Evolutionary conservation across 164 flowering plant genomes (phyloP), one percentile per base, ranked within the genome.

Genomic region (Protea cynaroides): DNA sequence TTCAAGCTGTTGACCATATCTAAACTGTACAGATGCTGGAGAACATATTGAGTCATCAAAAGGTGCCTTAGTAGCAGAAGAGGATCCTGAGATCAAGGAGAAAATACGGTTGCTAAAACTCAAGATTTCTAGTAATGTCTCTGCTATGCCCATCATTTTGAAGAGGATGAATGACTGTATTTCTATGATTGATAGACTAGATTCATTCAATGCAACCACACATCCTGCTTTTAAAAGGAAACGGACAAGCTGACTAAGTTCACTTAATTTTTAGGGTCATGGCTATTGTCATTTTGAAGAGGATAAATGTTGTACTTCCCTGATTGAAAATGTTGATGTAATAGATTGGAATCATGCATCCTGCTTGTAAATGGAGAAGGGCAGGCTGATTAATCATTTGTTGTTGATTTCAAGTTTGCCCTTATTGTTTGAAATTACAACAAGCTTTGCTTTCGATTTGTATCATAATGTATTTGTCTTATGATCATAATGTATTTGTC

Each of bases 161-260:
- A 81, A 82, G 72, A 82, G 90, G 67, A 68, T 86, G 88, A 80
- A 79, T 57, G 92, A 86, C 15, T 82, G 84, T 68, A 82, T 82
- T 60, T 69, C 80, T 34, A 80, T 55, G 70, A 82, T 84, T 7
- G 88, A 84, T 62, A 81, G 78, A 55, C 81, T 87, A 58, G 80
- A 77, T 43, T 62, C 81, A 1, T 64, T 51, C 67, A 71, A 74
- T 54, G 75, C 37, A 58, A 71, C 50, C 63, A 74, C 79, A n/a
- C 83, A 79, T 72, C 86, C 92, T 56, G 88, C 80, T 38, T 90
- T 90, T 72, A 87, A 83, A 75, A 81, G 74, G 78, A 86, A 69
- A 76, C 70, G 66, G 65, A 75, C 71, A 62, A 47, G 70, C 61
- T 80, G 77, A 78, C 29, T 25, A 40, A 37, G 63, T 69, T 52